These are phyloP conservation scores for Colletotrichum neosansevieriae DNA, from an alignment of 2,329 filamentous ascomycete species.

Conservation along the genomic window DNA sequence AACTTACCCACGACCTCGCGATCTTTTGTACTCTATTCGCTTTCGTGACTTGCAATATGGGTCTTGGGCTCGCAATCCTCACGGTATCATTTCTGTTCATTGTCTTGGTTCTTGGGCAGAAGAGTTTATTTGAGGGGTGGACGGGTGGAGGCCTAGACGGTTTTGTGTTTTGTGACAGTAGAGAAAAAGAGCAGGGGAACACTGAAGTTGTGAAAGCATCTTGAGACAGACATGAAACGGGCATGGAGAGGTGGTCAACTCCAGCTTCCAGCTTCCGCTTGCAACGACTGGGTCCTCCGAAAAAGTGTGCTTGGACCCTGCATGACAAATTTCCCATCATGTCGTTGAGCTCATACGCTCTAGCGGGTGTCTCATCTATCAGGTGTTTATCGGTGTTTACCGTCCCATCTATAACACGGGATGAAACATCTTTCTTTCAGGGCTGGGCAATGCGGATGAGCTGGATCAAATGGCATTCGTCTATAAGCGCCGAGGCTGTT, in stretches of 20 bases:
- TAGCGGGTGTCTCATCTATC: constrained; percentile 29
- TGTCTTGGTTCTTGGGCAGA: too few species aligned
- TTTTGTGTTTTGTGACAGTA: neutral
- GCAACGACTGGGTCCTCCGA: neutral
- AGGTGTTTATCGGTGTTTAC: constrained; percentile 38
- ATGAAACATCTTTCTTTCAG: constrained; percentile 34
- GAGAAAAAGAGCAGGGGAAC: too few species aligned
- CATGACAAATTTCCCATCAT: constrained; percentile 40
- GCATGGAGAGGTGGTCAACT: neutral
- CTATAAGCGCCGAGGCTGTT: constrained; percentile 12
- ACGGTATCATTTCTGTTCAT: neutral
- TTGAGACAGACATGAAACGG: constrained; percentile 41
- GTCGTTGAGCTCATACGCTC: constrained; percentile 6
- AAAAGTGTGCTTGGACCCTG: constrained; percentile 28
- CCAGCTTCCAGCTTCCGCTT: constrained; percentile 9
- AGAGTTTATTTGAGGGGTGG: too few species aligned
- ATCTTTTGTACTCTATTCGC: too few species aligned
- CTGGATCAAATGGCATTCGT: constrained; percentile 22
- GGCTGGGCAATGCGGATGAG: neutral
- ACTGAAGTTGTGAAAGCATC: constrained; percentile 15
- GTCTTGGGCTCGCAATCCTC: constrained; percentile 2
- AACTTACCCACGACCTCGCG: too few species aligned
- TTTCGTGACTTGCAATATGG: neutral
- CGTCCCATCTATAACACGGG: constrained; percentile 35
- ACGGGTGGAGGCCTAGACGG: too few species aligned